Base-by-base conservation (phyloP, 345 rosid genomes). In the Abelmoschus esculentus region DNA sequence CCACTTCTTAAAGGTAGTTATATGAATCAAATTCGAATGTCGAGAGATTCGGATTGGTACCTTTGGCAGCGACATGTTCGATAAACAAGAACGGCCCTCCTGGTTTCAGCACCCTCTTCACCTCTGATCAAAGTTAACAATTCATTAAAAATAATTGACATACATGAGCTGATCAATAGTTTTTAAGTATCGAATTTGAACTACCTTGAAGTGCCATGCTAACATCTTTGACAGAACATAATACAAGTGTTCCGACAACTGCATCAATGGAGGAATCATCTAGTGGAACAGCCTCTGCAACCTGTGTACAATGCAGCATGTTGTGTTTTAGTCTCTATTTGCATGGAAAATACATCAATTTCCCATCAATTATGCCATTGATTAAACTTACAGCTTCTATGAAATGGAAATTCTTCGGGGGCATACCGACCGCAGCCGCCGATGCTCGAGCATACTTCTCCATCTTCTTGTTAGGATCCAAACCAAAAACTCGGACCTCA, bases 31-130 rank as follows among this genome's bases (percentile, higher is more conserved):
- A 12, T 47, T 52, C 10, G 17, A 5, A 50, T 36, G 15, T 44
- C 7, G 3, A n/a, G 60, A 67, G 46, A 6, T 54, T 68, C n/a
- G 47, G 66, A 1, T 63, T 52, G 1, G 12, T 80, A 90, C 97
- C 97, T 84, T 87, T 69, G 1, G 97, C 97, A 42, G 97, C 92
- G 63, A 90, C 93, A 73, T 93, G 97, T 79, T 93, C 98, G 52
- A 93, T 84, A 67, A 93, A 90, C 40, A 90, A 4, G 77, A 85
- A 93, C 61, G 70, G 32, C 70, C 93, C 97, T n/a, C 90, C 90
- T 0, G 96, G 97, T 79, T 80, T 93, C 42, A 93, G 78, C 77
- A 89, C 85, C 79, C 97, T 81, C 80, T 80, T 84, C 49, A 90
- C 80, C 86, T 93, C 98, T 93, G 72, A 28, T 78, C 22, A 67